phyloP scores from a whole-genome alignment of 148 eudicot species.

The Pouteria glomerata region DNA sequence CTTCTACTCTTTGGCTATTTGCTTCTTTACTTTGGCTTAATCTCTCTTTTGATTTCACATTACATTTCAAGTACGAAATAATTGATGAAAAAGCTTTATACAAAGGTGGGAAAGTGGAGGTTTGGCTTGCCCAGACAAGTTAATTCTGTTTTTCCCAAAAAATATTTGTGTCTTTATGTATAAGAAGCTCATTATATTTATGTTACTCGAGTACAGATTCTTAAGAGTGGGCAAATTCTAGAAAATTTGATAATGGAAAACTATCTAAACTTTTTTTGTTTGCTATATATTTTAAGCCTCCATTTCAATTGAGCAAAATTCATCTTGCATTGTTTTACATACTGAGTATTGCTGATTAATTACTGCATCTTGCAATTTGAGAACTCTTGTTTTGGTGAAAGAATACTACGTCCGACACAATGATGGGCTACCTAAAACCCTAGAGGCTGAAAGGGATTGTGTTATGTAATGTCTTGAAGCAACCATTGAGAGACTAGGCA shows the following conservation, averaged over 20 bases:
- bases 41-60: too few relatives aligned
- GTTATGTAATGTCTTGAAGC: conserved; percentile 90
- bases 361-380: background rate
- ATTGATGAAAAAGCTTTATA: background rate
- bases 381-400: conserved; percentile 24
- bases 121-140: background rate
- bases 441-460: conserved; percentile 77
- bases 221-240: background rate
- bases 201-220: too few relatives aligned
- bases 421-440: conserved; percentile 72
- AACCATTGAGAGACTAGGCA: conserved; percentile 72
- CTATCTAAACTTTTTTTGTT: background rate
- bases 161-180: too few relatives aligned
- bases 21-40: too few relatives aligned
- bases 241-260: background rate
- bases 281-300: background rate
- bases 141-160: background rate
- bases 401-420: conserved; percentile 85
- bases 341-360: too few relatives aligned
- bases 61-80: conserved; percentile 58
- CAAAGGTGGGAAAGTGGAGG: background rate
- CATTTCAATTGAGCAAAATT: background rate
- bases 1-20: too few relatives aligned
- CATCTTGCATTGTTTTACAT: background rate
- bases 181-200: background rate